Evolutionary conservation across 2,329 filamentous ascomycete genomes (phyloP).

Genomic region (Trichophyton verrucosum): DNA sequence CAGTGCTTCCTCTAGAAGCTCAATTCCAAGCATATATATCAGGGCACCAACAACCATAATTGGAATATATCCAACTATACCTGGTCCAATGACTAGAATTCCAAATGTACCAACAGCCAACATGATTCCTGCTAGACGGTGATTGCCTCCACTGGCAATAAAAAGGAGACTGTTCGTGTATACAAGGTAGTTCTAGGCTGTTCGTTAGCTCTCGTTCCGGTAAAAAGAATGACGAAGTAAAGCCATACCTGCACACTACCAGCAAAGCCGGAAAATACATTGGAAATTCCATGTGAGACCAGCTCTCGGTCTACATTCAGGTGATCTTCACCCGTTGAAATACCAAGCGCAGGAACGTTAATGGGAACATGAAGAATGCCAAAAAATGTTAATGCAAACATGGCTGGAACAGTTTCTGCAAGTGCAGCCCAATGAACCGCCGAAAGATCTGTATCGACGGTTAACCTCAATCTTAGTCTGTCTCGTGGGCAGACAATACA

Average conservation of each 20-base stretch:
- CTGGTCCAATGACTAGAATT: slow-evolving; percentile 73
- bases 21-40: slow-evolving; percentile 90
- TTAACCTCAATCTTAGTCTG: neutral
- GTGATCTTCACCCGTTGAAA: slow-evolving; percentile 85
- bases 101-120: slow-evolving; percentile 68
- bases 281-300: slow-evolving; percentile 84
- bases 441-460: slow-evolving; percentile 51
- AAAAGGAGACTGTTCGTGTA: slow-evolving; percentile 98
- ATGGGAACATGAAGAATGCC: slow-evolving; percentile 95
- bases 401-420: slow-evolving; percentile 73
- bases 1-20: slow-evolving; percentile 76
- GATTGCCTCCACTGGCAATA: slow-evolving; percentile 82
- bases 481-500: slow-evolving; percentile 24
- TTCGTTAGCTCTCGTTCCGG: slow-evolving; percentile 9
- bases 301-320: slow-evolving; percentile 83
- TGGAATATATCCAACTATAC: slow-evolving; percentile 84
- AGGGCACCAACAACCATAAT: slow-evolving; percentile 93
- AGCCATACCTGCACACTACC: slow-evolving; percentile 62
- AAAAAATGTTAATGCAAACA: slow-evolving; percentile 96
- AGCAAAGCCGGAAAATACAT: slow-evolving; percentile 70
- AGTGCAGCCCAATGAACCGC: slow-evolving; percentile 75
- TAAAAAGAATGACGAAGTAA: neutral
- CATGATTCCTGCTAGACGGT: slow-evolving; percentile 71
- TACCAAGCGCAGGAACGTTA: slow-evolving; percentile 85
- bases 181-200: slow-evolving; percentile 77